Evolutionary conservation across 371 early-diverging fungal genomes (phyloP).

Genomic region (Lichtheimia corymbifera): DNA sequence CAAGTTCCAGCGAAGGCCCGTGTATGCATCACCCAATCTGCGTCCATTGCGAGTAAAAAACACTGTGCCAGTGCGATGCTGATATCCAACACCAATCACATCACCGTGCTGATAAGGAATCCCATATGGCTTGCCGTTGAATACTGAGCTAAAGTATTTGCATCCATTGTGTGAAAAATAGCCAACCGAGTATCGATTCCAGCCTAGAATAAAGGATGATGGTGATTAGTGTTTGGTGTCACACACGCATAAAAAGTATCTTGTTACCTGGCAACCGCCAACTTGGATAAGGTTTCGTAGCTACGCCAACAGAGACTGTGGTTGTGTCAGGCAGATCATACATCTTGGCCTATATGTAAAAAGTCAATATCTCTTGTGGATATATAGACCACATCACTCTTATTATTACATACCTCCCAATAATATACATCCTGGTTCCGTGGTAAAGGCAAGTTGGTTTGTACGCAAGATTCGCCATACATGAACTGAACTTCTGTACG

Average conservation of each 20-base stretch:
- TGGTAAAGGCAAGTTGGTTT: constrained; percentile 81
- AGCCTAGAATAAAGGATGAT: constrained; percentile 34
- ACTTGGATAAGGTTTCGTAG: constrained; percentile 69
- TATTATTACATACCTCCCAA: constrained; percentile 44
- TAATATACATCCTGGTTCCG: constrained; percentile 76
- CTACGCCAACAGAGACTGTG: constrained; percentile 62
- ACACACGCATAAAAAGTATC: constrained; percentile 1
- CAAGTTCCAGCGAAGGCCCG: constrained; percentile 52
- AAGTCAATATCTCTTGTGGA: not conserved
- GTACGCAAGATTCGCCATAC: constrained; percentile 73
- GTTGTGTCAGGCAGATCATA: constrained; percentile 64
- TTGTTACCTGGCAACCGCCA: constrained; percentile 68
- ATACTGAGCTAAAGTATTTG: constrained; percentile 64
- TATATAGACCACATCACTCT: not conserved
- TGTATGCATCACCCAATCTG: constrained; percentile 54
- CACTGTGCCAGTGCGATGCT: constrained; percentile 70
- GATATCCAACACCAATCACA: constrained; percentile 76
- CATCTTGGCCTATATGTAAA: constrained; percentile 61
- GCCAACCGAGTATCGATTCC: constrained; percentile 74
- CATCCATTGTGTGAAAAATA: constrained; percentile 67
- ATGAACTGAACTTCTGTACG: constrained; percentile 76
- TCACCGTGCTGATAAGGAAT: constrained; percentile 67
- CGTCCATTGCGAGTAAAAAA: constrained; percentile 83
- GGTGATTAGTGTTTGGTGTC: not conserved
- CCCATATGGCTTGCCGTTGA: constrained; percentile 61